A percentile compares a stretch with the other conserved stretches of the same genome.
phyloP scores from a whole-genome alignment of 805 yeast species.

The Lipomyces sp. region DNA sequence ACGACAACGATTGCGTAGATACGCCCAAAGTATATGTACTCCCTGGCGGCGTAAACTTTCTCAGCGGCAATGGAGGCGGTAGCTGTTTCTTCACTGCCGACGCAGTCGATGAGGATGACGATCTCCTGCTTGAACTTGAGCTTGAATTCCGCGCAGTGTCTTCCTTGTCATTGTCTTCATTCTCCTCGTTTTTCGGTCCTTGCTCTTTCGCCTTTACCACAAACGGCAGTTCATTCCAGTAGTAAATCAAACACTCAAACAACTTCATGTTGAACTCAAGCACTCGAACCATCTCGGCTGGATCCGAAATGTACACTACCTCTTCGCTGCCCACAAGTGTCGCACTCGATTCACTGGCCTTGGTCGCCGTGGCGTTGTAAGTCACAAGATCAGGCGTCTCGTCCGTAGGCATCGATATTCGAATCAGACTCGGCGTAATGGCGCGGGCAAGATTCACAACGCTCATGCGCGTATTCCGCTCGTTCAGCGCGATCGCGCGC shows the following conservation, averaged over 20 bases:
- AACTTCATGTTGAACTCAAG: conserved; percentile 23
- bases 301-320: conserved; percentile 15
- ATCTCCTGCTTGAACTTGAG: no score
- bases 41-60: conserved; percentile 1
- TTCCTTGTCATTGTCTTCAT: conserved; percentile 5
- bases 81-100: conserved; percentile 11
- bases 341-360: background rate
- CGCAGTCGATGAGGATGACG: conserved; percentile 6
- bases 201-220: background rate
- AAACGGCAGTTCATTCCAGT: conserved; percentile 22
- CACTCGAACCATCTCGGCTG: conserved; percentile 14
- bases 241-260: conserved; percentile 25
- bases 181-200: background rate
- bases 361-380: background rate
- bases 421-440: conserved; percentile 24
- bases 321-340: conserved; percentile 4
- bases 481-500: conserved; percentile 20
- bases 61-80: conserved; percentile 28
- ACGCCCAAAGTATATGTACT: no score
- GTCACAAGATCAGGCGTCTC: conserved; percentile 2
- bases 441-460: conserved; percentile 20
- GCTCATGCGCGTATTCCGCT: conserved; percentile 19
- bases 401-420: conserved; percentile 14
- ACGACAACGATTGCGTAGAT: no score
- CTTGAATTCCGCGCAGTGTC: no score